phyloP scores from a whole-genome alignment of 129 eudicot genomes.

The Artemisia annua region DNA sequence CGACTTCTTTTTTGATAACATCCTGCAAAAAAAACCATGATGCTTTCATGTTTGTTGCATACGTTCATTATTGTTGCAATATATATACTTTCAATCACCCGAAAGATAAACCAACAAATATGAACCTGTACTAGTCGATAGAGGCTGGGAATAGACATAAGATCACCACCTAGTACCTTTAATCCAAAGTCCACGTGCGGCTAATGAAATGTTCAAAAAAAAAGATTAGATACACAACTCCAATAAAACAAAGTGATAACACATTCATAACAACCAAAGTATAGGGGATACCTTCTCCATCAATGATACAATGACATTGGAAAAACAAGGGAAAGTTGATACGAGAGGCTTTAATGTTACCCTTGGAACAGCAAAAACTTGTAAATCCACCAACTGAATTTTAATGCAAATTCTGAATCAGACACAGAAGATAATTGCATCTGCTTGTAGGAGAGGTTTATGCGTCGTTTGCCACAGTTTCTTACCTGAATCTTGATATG shows the following conservation, averaged over 20 bases:
- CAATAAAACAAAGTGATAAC: neutral
- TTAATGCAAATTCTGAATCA: conserved; percentile 16
- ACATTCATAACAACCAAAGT: neutral
- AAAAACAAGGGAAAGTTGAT: conserved; percentile 78
- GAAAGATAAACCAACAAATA: neutral
- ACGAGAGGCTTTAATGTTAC: conserved; percentile 80
- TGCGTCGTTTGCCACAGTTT: conserved; percentile 4
- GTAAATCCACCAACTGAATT: conserved; percentile 80
- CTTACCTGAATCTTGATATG: conserved; percentile 70
- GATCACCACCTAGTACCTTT: conserved; percentile 70
- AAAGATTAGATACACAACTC: conserved; percentile 1
- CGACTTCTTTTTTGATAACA: conserved; percentile 59
- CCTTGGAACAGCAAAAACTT: conserved; percentile 69
- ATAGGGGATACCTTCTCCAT: conserved; percentile 66
- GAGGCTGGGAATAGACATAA: conserved; percentile 93
- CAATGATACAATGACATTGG: conserved; percentile 62
- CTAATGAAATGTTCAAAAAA: conserved; percentile 36
- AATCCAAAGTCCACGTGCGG: conserved; percentile 88
- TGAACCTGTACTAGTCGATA: conserved; percentile 73
- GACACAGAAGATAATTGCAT: neutral
- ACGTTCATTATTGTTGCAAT: neutral
- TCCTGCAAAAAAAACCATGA: conserved; percentile 48
- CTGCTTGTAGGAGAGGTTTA: conserved; percentile 7
- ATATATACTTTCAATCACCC: neutral
- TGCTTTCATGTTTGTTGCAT: neutral